Evolutionary conservation across 805 yeast genomes (phyloP), one percentile per base, ranked within the genome.

Genomic region (Vanderwaltozyma tropicalis): DNA sequence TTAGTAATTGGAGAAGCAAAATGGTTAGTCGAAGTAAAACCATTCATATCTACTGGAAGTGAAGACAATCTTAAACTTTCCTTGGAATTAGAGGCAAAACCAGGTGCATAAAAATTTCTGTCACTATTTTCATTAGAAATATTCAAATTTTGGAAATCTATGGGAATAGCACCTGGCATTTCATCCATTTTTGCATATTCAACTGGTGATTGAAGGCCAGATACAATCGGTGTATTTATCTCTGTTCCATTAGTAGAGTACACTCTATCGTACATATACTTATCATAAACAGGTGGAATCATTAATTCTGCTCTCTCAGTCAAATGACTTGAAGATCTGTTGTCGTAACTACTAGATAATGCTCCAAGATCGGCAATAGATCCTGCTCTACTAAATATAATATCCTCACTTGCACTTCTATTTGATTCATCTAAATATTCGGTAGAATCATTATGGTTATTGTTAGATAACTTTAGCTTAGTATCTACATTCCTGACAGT

Each of bases 221-320:
- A 4, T 4, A 10, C 5, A 12, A n/a, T n/a, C n/a, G 15, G 22
- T 4, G 28, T 9, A 19, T 10, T 20, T 17, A 3, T 9, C 9
- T 29, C 29, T 21, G 33, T 20, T 12, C 28, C 31, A 1, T 43
- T 28, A 2, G 76, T 66, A 26, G 73, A 69, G 83, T 82, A 86
- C 17, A 87, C 59, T 39, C 82, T 66, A 59, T 87, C 96, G 57
- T 80, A 83, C 26, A 85, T 74, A 57, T 84, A 94, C 38, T 71
- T 75, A 41, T 76, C 87, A 57, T 87, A 87, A 40, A 80, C 71
- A 20, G 96, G 95, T 3, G 96, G 96, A 0, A 95, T 92, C 63
- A 75, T 68, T 39, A 71, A 65, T 4, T 68, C 66, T 11, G 41
- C 10, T 14, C 21, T 8, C 35, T 21, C 9, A 12, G 7, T 4